Evolutionary conservation across 1,139 yeast species (phyloP).

Genomic region (Yamadazyma spencermartinsiae): DNA sequence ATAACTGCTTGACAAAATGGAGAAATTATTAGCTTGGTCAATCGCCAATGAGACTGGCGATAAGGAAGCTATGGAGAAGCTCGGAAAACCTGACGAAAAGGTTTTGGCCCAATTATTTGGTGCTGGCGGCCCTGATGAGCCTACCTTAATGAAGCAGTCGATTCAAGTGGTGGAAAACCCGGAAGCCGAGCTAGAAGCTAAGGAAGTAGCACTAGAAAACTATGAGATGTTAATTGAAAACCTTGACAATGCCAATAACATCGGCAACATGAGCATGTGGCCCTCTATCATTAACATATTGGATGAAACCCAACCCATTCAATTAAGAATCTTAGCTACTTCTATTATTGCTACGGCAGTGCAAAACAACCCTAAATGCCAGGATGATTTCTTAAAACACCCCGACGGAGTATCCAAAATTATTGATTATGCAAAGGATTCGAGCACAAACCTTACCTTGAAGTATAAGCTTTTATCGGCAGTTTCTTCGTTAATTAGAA

Average conservation of each 20-base stretch:
- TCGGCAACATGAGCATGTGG: slow-evolving; percentile 85
- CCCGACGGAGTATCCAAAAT: slow-evolving; percentile 49
- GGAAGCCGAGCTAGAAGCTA: slow-evolving; percentile 62
- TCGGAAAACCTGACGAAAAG: slow-evolving; percentile 76
- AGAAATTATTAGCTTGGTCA: slow-evolving; percentile 89
- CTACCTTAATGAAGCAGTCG: slow-evolving; percentile 77
- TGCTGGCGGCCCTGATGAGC: slow-evolving; percentile 83
- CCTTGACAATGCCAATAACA: slow-evolving; percentile 91
- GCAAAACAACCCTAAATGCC: slow-evolving; percentile 81
- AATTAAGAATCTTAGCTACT: slow-evolving; percentile 59
- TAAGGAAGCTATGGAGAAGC: slow-evolving; percentile 57
- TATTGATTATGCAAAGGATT: slow-evolving; percentile 33
- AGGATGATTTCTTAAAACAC: slow-evolving; percentile 58
- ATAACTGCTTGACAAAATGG: slow-evolving; percentile 49
- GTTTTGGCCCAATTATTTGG: slow-evolving; percentile 78
- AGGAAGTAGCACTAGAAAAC: slow-evolving; percentile 80
- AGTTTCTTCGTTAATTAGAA: slow-evolving; percentile 71
- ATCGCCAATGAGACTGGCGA: slow-evolving; percentile 75
- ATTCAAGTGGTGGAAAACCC: slow-evolving; percentile 61
- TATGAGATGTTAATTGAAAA: slow-evolving; percentile 94
- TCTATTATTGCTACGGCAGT: slow-evolving; percentile 89
- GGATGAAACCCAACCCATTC: slow-evolving; percentile 25
- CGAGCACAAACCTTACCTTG: slow-evolving; percentile 33
- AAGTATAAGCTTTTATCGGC: slow-evolving; percentile 74
- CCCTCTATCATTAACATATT: slow-evolving; percentile 57